phyloP scores from a whole-genome alignment of 2,329 filamentous ascomycete genomes.

The Botrytis fragariae region DNA sequence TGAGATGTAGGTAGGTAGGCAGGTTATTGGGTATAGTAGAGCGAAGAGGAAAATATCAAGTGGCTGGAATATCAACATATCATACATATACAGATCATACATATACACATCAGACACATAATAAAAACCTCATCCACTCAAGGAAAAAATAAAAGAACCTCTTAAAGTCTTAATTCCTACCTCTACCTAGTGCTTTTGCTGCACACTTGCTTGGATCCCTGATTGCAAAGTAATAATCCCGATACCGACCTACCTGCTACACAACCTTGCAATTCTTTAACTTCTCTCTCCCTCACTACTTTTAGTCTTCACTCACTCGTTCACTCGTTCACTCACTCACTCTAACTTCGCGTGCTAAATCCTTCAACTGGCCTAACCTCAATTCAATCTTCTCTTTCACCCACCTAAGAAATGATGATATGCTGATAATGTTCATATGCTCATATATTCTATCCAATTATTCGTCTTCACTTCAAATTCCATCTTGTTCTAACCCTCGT shows the following conservation, averaged over 20 bases:
- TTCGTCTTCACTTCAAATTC: conserved; percentile 4
- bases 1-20: not conserved
- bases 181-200: not conserved
- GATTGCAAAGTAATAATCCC: not conserved
- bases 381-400: not conserved
- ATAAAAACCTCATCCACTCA: too few species aligned
- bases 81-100: too few species aligned
- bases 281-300: not conserved
- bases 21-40: not conserved
- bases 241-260: not conserved
- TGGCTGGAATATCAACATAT: too few species aligned
- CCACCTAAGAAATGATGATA: conserved; percentile 22
- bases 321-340: not conserved
- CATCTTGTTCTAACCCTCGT: not conserved
- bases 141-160: not conserved
- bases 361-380: not conserved
- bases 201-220: not conserved
- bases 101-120: too few species aligned
- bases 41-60: not conserved
- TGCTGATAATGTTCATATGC: conserved; percentile 2
- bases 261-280: not conserved
- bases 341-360: not conserved
- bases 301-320: not conserved
- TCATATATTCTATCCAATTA: conserved; percentile 26
- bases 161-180: not conserved